Evolutionary conservation across 257 asterid species (phyloP), one percentile per base, ranked within the genome.

Genomic region (Mitragyna speciosa): DNA sequence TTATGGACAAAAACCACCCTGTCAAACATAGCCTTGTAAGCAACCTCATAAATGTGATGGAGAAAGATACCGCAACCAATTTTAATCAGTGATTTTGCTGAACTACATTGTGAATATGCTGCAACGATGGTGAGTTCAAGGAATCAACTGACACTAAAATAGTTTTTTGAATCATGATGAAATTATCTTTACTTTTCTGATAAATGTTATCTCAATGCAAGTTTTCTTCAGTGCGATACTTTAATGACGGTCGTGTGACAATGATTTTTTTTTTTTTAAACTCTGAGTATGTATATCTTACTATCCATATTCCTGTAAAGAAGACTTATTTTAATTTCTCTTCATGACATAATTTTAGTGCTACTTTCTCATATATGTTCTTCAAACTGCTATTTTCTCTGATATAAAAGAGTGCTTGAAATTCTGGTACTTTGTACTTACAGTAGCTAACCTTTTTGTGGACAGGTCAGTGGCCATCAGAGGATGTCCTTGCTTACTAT

Each of bases 391-490:
- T 66, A 10, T 56, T 30, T 47, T 14, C 14, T 67, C 1, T 19
- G 43, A 28, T 19, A 69, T 41, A 72, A 68, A 75, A 22, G 31
- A 12, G 43, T 70, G 72, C 11, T 72, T 28, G 71, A 30, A 64
- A 33, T 83, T 72, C 41, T 22, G 20, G 33, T n/a, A 49, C 76
- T 70, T 22, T 39, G 33, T n/a, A 49, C 76, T 73, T 28, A 54
- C 61, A 52, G 78, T 76, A 79, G 64, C 70, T 26, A 72, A 30
- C 67, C 72, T 84, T 79, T 56, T 71, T 84, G 61, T 82, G 82
- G 78, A 76, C 90, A 94, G 98, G 98, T 90, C 97, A 88, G 82
- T 93, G 97, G 97, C 98, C 98, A n/a, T 89, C 97, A 19, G 98
- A 94, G 87, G 97, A 94, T 68, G 93, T 93, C 70, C 96, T 94